Base-by-base conservation (phyloP, 129 eudicot species). In the Ambrosia artemisiifolia region DNA sequence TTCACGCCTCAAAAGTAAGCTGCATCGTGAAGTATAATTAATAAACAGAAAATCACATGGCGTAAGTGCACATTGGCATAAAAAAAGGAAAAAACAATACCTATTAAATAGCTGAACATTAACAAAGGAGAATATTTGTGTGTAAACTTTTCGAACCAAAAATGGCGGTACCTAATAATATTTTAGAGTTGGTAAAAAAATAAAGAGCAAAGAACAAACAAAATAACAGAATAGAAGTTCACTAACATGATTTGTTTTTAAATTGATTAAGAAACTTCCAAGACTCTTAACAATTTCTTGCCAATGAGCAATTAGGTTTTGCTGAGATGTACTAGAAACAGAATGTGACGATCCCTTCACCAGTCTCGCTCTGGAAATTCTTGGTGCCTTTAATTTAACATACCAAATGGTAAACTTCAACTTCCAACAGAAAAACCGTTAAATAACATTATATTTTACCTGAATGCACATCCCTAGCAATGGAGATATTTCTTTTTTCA, bases 51-150 rank as follows among this genome's bases (percentile, higher is more conserved):
- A 24, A 68, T 53, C 48, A 70, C 24, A 33, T 75, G 36, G 2
- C 32, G 43, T 34, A 56, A 3, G 49, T 69, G 74, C 35, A 35
- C 50, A 62, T 46, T 36, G 43, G 67, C 16, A 11, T 60, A n/a
- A 5, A 48, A 48, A 54, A 56, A 16, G 33, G 16, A 76, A 59
- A 57, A 14, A 28, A 2, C 38, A 11, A 13, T 49, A 88, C 98
- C 98, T 94, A 84, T 94, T 94, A 78, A 94, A 90, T 67, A 94
- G 81, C 71, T 94, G 98, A 75, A 94, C 98, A 63, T 94, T 94
- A 79, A 94, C 87, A 73, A 94, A 94, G 33, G 98, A 94, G 79
- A 94, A 94, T 87, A 90, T 86, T 75, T 94, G 98, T 9, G 89
- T 87, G 84, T 84, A 94, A 78, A 90, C 88, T 80, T 94, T 94